Percentiles rank a stretch among this genome's conserved stretches.
Conservation (phyloP, 306 rosid genomes). For the Vicia villosa region DNA sequence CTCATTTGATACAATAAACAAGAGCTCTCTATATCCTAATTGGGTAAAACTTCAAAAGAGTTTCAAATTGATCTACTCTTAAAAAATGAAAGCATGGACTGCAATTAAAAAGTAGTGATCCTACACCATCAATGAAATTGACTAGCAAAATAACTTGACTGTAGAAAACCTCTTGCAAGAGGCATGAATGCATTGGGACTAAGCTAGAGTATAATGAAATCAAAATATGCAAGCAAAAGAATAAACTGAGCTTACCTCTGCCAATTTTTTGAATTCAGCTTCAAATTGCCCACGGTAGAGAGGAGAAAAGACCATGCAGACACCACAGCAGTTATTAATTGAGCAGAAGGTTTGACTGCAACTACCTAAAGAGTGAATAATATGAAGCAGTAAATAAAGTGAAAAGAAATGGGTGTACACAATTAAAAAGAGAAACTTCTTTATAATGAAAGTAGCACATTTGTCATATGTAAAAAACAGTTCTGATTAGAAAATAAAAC, state of each 20-base stretch:
- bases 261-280: constrained; percentile 77
- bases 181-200: constrained; percentile 18
- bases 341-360: constrained; percentile 70
- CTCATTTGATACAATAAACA: constrained; percentile 2
- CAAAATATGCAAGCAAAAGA: background rate
- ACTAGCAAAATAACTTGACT: background rate
- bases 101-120: background rate
- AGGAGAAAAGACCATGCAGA: constrained; percentile 95
- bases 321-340: constrained; percentile 64
- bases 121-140: background rate
- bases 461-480: background rate
- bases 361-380: constrained; percentile 55
- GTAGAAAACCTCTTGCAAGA: constrained; percentile 10
- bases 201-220: background rate
- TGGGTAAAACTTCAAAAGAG: constrained; percentile 1
- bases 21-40: background rate
- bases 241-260: constrained; percentile 62
- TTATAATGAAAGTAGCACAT: background rate
- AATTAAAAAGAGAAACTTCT: background rate
- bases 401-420: background rate
- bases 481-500: constrained; percentile 12
- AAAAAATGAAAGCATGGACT: background rate
- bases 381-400: constrained; percentile 22
- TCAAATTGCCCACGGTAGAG: constrained; percentile 62
- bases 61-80: background rate